Base-by-base conservation (phyloP, 2,329 filamentous ascomycete genomes). In the Lecanicillium sp. region DNA sequence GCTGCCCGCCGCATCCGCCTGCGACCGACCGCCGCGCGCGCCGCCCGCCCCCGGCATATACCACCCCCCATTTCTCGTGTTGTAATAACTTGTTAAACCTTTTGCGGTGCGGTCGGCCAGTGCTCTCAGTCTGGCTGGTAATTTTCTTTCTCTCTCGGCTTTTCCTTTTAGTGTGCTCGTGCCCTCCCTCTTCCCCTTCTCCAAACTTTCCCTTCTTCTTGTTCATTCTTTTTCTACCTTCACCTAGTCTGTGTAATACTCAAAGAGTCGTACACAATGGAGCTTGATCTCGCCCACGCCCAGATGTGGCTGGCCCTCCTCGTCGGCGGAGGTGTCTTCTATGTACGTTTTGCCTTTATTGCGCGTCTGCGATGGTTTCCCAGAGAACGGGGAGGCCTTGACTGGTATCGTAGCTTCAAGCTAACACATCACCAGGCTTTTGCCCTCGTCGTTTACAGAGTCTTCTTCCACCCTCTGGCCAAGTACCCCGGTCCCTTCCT, bases 401-500 rank as follows among this genome's bases (percentile, higher is more conserved):
- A n/a, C n/a, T n/a, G n/a, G n/a, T n/a, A 21, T 14, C 20, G 30
- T 48, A 32, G 52, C 37, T 45, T 33, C 35, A 4, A 11, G 24
- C 12, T 6, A 35, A 24, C 29, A 29, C 12, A 32, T 15, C 23
- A 11, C 10, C 39, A 75, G 73, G 58, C 60, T 37, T 51, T 63
- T 46, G 64, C 63, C 33, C 56, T 79, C 24, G 59, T 73, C 43
- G 55, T 79, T 36, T 84, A 84, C 59, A 70, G 79, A 48, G 55
- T 84, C 49, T 80, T 73, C 60, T 77, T 84, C 61, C 82, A 86
- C 57, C 81, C 82, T 3, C 65, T 86, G 9, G 74, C 80, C 15
- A 79, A 76, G 50, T 83, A 84, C 54, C 83, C 81, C 1, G 83
- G 82, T 2, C 83, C 83, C 0, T 66, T 83, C 40, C 60, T 84